Evolutionary conservation across 2,329 filamentous ascomycete genomes (phyloP).

Genomic region (Bipolaris zeicola): DNA sequence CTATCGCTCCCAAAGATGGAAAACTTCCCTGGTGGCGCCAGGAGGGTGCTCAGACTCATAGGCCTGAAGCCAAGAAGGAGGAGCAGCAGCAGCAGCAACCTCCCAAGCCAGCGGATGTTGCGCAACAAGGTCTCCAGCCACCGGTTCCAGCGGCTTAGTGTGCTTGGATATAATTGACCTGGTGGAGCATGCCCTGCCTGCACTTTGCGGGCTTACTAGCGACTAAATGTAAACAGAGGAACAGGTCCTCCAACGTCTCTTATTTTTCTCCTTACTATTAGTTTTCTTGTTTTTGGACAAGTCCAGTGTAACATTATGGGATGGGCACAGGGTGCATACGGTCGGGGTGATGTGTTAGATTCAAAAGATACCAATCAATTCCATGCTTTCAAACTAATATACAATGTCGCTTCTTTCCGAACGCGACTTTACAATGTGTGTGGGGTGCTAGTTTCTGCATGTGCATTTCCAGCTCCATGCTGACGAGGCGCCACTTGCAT

Average conservation of each 20-base stretch:
- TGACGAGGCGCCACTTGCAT: neutral
- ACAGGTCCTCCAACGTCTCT: neutral
- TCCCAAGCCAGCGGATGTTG: slow-evolving; percentile 14
- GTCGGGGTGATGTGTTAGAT: slow-evolving; percentile 4
- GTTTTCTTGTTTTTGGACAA: neutral
- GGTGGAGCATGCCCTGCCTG: neutral
- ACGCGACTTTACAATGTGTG: neutral
- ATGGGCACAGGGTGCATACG: neutral
- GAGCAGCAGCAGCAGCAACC: slow-evolving; percentile 2
- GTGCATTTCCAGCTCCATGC: neutral
- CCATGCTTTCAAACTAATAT: slow-evolving; percentile 8
- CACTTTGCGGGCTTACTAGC: neutral
- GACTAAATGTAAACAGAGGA: neutral
- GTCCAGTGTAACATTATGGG: slow-evolving; percentile 4
- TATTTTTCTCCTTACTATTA: neutral
- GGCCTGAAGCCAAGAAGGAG: slow-evolving; percentile 11
- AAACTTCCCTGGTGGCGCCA: slow-evolving; percentile 46
- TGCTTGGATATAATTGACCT: neutral
- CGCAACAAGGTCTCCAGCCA: slow-evolving; percentile 3
- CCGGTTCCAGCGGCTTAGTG: slow-evolving; percentile 14
- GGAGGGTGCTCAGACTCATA: slow-evolving; percentile 22
- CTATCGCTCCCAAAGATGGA: slow-evolving; percentile 28
- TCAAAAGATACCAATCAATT: slow-evolving; percentile 27
- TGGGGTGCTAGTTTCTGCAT: neutral
- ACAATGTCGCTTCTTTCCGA: slow-evolving; percentile 5